These are phyloP conservation scores for Copromyces sp. DNA, from an alignment of 495 filamentous ascomycete species.

Conservation along the genomic window DNA sequence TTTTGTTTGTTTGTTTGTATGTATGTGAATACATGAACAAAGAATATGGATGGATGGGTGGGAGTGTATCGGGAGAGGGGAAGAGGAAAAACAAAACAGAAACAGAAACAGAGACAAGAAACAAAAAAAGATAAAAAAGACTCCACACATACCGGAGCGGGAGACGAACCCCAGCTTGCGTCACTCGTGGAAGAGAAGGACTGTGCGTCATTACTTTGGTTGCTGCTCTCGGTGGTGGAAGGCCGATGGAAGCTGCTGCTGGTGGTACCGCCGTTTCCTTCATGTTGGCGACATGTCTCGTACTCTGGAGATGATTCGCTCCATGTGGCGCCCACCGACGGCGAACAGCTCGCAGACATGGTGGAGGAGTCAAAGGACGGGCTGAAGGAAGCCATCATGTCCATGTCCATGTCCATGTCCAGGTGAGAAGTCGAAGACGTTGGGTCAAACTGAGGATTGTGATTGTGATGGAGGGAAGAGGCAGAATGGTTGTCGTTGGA, in stretches of 20 bases:
- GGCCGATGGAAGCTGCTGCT: neutral
- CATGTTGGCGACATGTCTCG: neutral
- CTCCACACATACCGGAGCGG: neutral
- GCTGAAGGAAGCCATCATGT: neutral
- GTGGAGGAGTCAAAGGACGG: neutral
- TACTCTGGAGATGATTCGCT: neutral
- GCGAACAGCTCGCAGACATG: neutral
- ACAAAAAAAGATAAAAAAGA: neutral
- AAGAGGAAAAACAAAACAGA: neutral
- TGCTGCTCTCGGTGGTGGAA: neutral
- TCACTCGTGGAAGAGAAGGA: neutral
- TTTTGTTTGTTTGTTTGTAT: neutral
- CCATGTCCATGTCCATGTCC: neutral
- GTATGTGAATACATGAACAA: neutral
- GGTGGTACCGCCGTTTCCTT: neutral
- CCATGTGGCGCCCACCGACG: neutral
- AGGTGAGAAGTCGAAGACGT: neutral
- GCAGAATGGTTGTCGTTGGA: neutral
- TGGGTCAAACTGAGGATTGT: neutral
- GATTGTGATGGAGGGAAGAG: neutral
- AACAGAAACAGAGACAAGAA: neutral
- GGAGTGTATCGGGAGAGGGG: neutral
- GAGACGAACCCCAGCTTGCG: neutral
- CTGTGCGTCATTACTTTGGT: neutral
- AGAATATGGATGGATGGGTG: neutral